These are phyloP conservation scores for Podaxis sp. DNA, from an alignment of 768 basidiomycete genomes.

Conservation along the genomic window DNA sequence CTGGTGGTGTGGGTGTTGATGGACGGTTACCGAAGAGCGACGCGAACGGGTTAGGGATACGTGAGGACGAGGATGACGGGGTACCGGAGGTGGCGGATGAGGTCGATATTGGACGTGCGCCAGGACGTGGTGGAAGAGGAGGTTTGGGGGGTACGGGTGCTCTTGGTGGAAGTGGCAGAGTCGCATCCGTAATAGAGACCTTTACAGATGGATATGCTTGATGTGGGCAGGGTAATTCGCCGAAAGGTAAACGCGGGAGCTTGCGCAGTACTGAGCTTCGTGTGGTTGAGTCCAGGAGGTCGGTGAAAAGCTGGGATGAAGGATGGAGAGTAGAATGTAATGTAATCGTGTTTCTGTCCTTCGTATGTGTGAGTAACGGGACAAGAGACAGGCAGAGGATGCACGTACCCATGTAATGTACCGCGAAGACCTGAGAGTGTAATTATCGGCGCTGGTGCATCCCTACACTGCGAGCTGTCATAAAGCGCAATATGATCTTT, in stretches of 20 bases:
- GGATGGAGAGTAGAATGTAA: constrained; percentile 45
- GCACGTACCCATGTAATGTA: constrained; percentile 55
- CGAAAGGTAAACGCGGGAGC: constrained; percentile 56
- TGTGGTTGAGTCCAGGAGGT: constrained; percentile 33
- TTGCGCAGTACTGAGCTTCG: constrained; percentile 33
- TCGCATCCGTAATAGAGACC: constrained; percentile 42
- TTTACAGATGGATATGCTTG: constrained; percentile 48
- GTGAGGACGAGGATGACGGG: constrained; percentile 29
- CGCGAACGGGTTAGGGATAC: constrained; percentile 75
- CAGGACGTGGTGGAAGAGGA: neutral
- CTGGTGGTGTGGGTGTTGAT: constrained; percentile 15
- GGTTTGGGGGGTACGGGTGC: constrained; percentile 34
- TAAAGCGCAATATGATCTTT: constrained; percentile 80
- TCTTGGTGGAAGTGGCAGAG: constrained; percentile 51
- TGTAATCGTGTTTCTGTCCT: constrained; percentile 37
- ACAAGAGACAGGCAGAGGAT: neutral
- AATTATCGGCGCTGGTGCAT: constrained; percentile 47
- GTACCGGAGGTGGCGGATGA: constrained; percentile 14
- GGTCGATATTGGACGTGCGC: neutral
- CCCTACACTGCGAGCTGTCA: constrained; percentile 45
- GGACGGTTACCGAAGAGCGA: constrained; percentile 59
- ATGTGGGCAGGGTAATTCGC: constrained; percentile 24
- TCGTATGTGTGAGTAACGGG: constrained; percentile 8
- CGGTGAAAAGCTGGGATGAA: constrained; percentile 40
- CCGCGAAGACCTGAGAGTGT: constrained; percentile 87